Base-by-base conservation (phyloP, 2,329 filamentous ascomycete species). In the Phialocephala subalpina region DNA sequence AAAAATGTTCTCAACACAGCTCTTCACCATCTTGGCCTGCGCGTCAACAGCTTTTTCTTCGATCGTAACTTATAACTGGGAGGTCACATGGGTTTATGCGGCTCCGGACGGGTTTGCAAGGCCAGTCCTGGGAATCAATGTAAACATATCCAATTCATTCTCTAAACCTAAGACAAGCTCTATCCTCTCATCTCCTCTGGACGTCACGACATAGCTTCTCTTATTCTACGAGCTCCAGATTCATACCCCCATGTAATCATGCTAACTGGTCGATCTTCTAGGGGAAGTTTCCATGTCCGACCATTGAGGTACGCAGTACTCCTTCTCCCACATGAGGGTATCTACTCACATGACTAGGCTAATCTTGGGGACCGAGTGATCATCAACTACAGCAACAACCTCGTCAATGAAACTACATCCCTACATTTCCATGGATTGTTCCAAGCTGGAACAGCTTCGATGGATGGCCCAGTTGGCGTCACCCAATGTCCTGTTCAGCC, bases 371-470 rank as follows among this genome's bases (percentile, higher is more conserved):
- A 87, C 68, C 81, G 77, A 29, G 64, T 87, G 58, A 72, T 84
- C 7, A 78, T 87, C 53, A 83, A 82, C 65, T 72, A 86, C 25
- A 75, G 76, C 67, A 87, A 87, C 75, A 74, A 78, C 33, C 79
- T 87, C 6, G 82, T 80, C n/a, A 86, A 87, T 72, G 77, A 86
- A 72, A 82, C 81, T 7, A 86, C 83, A 7, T 81, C 82, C 49
- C 63, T 85, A 0, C 83, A 81, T 75, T 90, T 86, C 75, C 88
- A 90, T 74, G 88, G 88, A 29, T 76, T 89, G 67, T 83, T 79
- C 75, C 84, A 87, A 76, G 78, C 82, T 70, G 79, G 80, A 42
- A 86, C 83, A 1, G 79, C 77, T 4, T 77, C 82, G 45, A 87
- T 88, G 82, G 88, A 91, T 74, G 88, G 88, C 0, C 82, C 85